Evolutionary conservation across 805 yeast genomes (phyloP).

Genomic region (Metschnikowia sp.): DNA sequence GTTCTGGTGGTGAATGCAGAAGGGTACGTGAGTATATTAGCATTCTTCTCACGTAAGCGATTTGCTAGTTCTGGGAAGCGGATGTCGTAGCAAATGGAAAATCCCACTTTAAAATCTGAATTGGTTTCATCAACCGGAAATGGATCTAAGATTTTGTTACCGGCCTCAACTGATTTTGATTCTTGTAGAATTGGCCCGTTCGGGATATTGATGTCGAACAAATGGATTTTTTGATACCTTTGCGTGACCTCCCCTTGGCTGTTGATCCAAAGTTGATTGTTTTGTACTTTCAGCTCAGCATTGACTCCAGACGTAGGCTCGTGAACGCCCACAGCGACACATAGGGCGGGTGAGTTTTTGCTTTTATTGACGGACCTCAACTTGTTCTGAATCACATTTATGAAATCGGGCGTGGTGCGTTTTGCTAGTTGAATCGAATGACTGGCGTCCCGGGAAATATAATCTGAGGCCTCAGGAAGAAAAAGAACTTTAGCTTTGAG

Average conservation of each 20-base stretch:
- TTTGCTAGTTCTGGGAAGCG: conserved; percentile 81
- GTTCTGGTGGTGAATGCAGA: conserved; percentile 92
- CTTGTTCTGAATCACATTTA: conserved; percentile 43
- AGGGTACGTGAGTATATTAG: conserved; percentile 76
- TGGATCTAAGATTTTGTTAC: conserved; percentile 42
- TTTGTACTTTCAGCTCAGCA: conserved; percentile 45
- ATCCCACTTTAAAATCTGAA: conserved; percentile 48
- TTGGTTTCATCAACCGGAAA: conserved; percentile 8
- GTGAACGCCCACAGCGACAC: conserved; percentile 85
- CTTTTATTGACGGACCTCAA: conserved; percentile 22
- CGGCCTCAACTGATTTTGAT: conserved; percentile 80
- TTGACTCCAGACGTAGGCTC: conserved; percentile 52
- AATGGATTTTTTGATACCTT: conserved; percentile 79
- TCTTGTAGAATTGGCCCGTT: conserved; percentile 81
- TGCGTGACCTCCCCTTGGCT: conserved; percentile 61
- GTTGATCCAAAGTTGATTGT: conserved; percentile 70
- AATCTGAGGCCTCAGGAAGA: conserved; percentile 93
- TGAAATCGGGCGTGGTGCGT: conserved; percentile 34
- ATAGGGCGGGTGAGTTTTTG: conserved; percentile 24
- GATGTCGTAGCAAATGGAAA: conserved; percentile 80
- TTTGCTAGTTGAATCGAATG: conserved; percentile 64
- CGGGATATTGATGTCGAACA: conserved; percentile 82
- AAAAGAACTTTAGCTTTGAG: conserved; percentile 66
- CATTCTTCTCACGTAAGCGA: conserved; percentile 58
- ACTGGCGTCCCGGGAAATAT: conserved; percentile 64